Evolutionary conservation across 2,329 filamentous ascomycete genomes (phyloP), one percentile per base, ranked within the genome.

Genomic region (Xylariaceae sp.): DNA sequence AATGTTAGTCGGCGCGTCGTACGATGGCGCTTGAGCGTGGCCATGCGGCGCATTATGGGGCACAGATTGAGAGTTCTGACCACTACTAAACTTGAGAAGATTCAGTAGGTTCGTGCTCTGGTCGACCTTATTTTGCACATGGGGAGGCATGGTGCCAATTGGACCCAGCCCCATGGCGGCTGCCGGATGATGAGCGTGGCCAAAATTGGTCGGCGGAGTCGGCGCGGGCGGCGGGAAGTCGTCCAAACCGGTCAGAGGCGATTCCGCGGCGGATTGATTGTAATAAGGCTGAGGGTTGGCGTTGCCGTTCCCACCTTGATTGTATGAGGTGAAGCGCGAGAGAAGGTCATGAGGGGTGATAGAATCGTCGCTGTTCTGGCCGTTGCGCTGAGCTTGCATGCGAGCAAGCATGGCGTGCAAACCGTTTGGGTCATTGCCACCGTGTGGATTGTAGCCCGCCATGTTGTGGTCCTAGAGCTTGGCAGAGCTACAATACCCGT

Each of bases 61-160:
- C 20, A 60, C 57, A 59, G 71, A 61, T 59, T 74, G 75, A 18
- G 69, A 67, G 46, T 57, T 59, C 47, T 73, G 72, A 44, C 77
- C 75, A 43, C 59, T 57, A 61, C 79, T 84, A 65, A 85, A 86
- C 76, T 87, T 87, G 70, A 87, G 79, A 52, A 87, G 75, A 63
- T 83, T 86, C 67, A 87, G 74, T 64, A 87, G 69, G 62, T 81
- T 83, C 54, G 79, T 75, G 42, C 80, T 83, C 65, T 81, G 80
- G 50, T 82, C 80, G 41, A 70, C 68, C 29, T 70, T 64, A 48
- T 19, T 67, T 16, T 65, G 52, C n/a, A 59, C 56, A 29, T 59
- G 65, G 23, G 68, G 68, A 29, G 74, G 71, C 61, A 72, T 72
- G 20, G 79, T 81, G 55, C 80, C 81, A 55, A 82, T 81, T 58